Percentiles rank a stretch among this genome's conserved stretches.
Conservation (phyloP, 352 stramenopile species). For the Globisporangium viniferum region DNA sequence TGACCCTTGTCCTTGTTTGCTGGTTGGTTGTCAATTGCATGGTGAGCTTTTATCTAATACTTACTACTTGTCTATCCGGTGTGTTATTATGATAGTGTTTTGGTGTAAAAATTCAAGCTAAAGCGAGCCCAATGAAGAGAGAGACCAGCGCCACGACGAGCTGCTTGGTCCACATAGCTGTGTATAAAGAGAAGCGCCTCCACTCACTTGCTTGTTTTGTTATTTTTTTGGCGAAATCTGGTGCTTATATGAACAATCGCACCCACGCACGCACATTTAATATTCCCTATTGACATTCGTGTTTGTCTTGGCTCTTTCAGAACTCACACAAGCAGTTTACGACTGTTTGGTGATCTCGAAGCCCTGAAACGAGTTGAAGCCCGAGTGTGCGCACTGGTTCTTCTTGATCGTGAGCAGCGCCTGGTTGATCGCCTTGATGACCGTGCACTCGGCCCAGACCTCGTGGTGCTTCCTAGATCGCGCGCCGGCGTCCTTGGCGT, state of each 20-base stretch:
- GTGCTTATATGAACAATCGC: neutral
- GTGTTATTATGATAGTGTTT: neutral
- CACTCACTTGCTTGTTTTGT: neutral
- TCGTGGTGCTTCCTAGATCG: slow-evolving; percentile 21
- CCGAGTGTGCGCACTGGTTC: slow-evolving; percentile 8
- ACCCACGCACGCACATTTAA: neutral
- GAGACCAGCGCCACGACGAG: neutral
- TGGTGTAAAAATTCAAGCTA: neutral
- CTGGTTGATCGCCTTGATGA: slow-evolving; percentile 27
- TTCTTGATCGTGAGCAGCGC: slow-evolving; percentile 20
- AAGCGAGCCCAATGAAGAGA: neutral
- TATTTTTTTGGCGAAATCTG: neutral
- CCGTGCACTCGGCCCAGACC: slow-evolving; percentile 27
- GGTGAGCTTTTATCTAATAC: neutral
- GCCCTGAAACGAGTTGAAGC: slow-evolving; percentile 17
- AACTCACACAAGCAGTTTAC: neutral
- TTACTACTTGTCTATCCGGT: neutral
- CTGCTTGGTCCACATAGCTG: neutral
- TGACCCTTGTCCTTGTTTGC: neutral
- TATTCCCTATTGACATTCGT: neutral
- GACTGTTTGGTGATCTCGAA: slow-evolving; percentile 9
- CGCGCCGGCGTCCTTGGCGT: slow-evolving; percentile 3
- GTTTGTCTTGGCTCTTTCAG: neutral
- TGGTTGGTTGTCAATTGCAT: neutral
- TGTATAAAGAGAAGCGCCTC: neutral